Base-by-base conservation (phyloP, 78 protist genomes). In the Parvularia atlantis region DNA sequence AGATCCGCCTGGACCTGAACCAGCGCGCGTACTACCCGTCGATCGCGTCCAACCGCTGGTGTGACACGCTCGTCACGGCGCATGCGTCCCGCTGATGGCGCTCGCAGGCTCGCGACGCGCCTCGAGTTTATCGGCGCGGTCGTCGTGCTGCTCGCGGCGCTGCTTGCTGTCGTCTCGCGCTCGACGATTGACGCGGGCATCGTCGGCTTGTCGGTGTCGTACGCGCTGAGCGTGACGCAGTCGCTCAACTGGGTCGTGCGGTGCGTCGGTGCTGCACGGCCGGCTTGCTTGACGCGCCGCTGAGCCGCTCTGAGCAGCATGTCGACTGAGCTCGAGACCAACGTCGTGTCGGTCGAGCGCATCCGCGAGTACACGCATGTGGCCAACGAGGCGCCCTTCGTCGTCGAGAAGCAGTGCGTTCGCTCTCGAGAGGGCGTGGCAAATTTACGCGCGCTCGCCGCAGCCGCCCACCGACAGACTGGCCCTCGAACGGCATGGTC, bases 281-380 rank as follows among this genome's bases (percentile, higher is more conserved):
- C 63, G 11, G 58, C 56, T 66, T 70, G 28, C 52, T 68, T n/a
- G n/a, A n/a, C n/a, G n/a, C n/a, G n/a, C n/a, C n/a, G n/a, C n/a
- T n/a, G n/a, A n/a, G n/a, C n/a, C n/a, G n/a, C n/a, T n/a, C n/a
- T n/a, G n/a, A n/a, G n/a, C n/a, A n/a, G n/a, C 63, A 26, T 64
- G 54, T 35, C 60, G 33, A 28, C 80, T 37, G 37, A 79, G 9
- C 56, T 71, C 26, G 96, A 92, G 77, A 67, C 84, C 9, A 43
- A 85, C 67, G 73, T 92, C 70, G 73, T 66, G 26, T 26, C 85
- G 36, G 83, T 93, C 28, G 94, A 89, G 83, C 62, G 94, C 28
- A 35, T 89, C 26, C 19, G 48, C 36, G 72, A 76, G 28, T 82
- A 78, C 68, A 24, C 77, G 6, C 35, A 35, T 17, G 19, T 73